Conservation (phyloP, 164 flowering plant genomes). For the Echeveria elegans region DNA sequence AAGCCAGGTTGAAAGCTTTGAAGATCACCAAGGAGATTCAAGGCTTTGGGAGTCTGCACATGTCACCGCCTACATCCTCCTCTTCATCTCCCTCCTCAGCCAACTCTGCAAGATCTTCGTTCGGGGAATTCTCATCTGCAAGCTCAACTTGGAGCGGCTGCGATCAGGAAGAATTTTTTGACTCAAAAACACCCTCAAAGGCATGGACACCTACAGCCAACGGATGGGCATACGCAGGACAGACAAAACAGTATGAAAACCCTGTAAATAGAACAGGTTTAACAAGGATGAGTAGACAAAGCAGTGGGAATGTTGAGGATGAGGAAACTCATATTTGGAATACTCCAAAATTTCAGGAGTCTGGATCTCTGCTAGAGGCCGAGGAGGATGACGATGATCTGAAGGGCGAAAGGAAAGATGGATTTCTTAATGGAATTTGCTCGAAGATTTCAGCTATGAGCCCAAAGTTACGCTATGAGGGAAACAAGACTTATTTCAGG, state of each 20-base stretch:
- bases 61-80: slow-evolving; percentile 18
- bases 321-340: slow-evolving; percentile 1
- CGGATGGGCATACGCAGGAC: slow-evolving; percentile 1
- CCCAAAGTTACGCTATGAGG: background rate
- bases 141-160: slow-evolving; percentile 21
- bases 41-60: slow-evolving; percentile 40
- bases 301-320: slow-evolving; percentile 1
- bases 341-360: background rate
- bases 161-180: background rate
- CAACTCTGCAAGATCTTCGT: slow-evolving; percentile 20
- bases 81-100: slow-evolving; percentile 19
- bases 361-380: background rate
- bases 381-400: background rate
- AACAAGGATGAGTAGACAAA: background rate
- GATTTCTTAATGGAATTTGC: background rate
- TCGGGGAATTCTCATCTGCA: slow-evolving; percentile 14
- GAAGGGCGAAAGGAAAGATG: background rate
- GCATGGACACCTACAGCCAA: background rate
- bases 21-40: slow-evolving; percentile 48
- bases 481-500: background rate
- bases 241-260: background rate
- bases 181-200: background rate
- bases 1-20: slow-evolving; percentile 39
- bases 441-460: background rate
- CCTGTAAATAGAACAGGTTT: slow-evolving; percentile 1